Evolutionary conservation across 345 rosid genomes (phyloP), one percentile per base, ranked within the genome.

Genomic region (Noccaea caerulescens): DNA sequence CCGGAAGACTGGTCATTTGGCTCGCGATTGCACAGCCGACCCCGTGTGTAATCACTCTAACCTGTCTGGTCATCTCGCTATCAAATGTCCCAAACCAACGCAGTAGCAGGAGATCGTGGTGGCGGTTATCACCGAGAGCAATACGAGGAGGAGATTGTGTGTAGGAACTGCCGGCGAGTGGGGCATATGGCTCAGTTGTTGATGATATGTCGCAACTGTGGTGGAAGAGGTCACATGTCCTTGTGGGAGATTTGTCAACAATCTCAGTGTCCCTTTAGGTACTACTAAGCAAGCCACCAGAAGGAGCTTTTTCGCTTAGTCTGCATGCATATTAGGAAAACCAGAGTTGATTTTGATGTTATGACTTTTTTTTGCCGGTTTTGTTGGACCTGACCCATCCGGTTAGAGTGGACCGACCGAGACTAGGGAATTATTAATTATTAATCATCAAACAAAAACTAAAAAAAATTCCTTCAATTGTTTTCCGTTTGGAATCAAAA

Each of bases 191-290:
- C 83, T 6, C 82, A 89, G n/a, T n/a, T n/a, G 6, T 52, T 86
- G 68, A 89, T 86, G 87, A 82, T 86, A 60, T 92, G 96, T 76
- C 86, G 84, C 81, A 89, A 87, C 73, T 89, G 96, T 43, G 98
- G 98, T 7, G 96, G 96, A 30, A 80, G 96, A 50, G 98, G 98
- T 65, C 96, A 92, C 69, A 66, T 89, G 98, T 20, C 94, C 94
- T 33, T 88, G 91, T 2, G 87, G 76, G 42, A 86, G 94, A 80
- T 71, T 25, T 25, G 27, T 25, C 27, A 25, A 25, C 27, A 25
- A 25, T 25, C 27, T 25, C 27, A 12, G 54, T 46, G 16, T 46
- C 16, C 42, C n/a, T 14, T 32, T 32, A 25, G 27, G 27, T 25
- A 25, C 27, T 25, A 0, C 27, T 25, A 0, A 25, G 27, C 27